phyloP scores from a whole-genome alignment of 2,329 filamentous ascomycete species.

The Nigrospora sphaerica region DNA sequence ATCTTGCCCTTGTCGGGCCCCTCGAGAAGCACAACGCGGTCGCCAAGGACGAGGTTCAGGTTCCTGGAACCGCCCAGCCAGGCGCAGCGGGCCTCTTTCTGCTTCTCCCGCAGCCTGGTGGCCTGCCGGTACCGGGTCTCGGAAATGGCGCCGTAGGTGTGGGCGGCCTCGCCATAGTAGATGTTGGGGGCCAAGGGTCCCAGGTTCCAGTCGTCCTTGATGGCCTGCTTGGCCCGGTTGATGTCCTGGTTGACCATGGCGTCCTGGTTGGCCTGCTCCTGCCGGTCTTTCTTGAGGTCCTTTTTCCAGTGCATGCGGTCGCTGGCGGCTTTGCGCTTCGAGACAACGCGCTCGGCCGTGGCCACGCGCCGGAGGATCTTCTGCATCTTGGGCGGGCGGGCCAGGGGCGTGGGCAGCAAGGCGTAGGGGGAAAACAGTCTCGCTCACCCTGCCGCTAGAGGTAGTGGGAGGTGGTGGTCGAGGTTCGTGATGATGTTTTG shows the following conservation, averaged over 20 bases:
- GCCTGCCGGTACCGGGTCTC: constrained; percentile 20
- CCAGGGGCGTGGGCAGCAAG: not conserved
- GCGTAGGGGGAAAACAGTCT: not conserved
- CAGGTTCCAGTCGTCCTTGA: constrained; percentile 70
- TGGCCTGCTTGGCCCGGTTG: constrained; percentile 43
- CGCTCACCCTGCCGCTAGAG: not conserved
- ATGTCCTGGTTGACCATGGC: constrained; percentile 23
- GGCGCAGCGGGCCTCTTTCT: constrained; percentile 35
- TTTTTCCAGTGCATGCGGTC: constrained; percentile 12
- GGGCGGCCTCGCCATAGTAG: constrained; percentile 54
- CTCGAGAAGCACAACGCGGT: constrained; percentile 75
- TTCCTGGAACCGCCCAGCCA: constrained; percentile 50
- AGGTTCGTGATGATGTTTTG: not conserved
- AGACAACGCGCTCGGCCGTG: constrained; percentile 27
- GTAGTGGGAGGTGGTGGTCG: not conserved
- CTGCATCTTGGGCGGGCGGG: constrained; percentile 14
- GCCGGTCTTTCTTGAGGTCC: constrained; percentile 13
- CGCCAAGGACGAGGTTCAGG: constrained; percentile 58
- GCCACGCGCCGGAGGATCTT: constrained; percentile 25
- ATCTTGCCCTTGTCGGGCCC: constrained; percentile 81
- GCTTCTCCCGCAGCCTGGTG: constrained; percentile 24
- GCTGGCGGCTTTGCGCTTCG: constrained; percentile 22
- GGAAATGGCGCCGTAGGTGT: constrained; percentile 52
- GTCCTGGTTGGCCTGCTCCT: constrained; percentile 16
- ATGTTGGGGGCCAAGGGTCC: constrained; percentile 73